phyloP scores from a whole-genome alignment of 2,329 filamentous ascomycete species.

The Catunica adiposa region DNA sequence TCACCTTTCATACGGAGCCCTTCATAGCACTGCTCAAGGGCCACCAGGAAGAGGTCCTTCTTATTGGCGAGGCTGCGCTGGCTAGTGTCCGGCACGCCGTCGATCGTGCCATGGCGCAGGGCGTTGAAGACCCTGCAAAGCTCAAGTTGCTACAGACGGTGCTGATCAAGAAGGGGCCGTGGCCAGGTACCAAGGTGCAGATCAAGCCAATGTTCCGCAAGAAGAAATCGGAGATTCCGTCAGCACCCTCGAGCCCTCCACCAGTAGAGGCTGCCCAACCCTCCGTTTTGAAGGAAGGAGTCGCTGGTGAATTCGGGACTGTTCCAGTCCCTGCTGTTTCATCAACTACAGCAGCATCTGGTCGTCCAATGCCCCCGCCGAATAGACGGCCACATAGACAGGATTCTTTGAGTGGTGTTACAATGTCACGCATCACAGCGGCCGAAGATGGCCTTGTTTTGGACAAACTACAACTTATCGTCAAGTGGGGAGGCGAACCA shows the following conservation, averaged over 20 bases:
- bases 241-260: constrained; percentile 23
- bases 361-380: not conserved
- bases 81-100: constrained; percentile 82
- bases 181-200: constrained; percentile 94
- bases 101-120: constrained; percentile 58
- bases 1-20: constrained; percentile 91
- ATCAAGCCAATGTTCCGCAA: constrained; percentile 99
- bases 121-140: constrained; percentile 71
- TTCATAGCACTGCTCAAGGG: constrained; percentile 91
- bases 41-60: constrained; percentile 86
- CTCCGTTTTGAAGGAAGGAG: constrained; percentile 14
- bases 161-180: constrained; percentile 77
- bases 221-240: constrained; percentile 49
- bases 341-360: not conserved
- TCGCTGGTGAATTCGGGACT: constrained; percentile 18
- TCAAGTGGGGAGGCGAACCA: constrained; percentile 97
- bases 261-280: constrained; percentile 17
- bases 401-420: constrained; percentile 77
- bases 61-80: constrained; percentile 81
- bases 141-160: constrained; percentile 75
- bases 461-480: constrained; percentile 91
- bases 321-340: constrained; percentile 15
- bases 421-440: constrained; percentile 84
- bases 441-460: constrained; percentile 83
- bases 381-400: constrained; percentile 41